Conservation (phyloP, 768 basidiomycete genomes). For the Agaricus blazei region DNA sequence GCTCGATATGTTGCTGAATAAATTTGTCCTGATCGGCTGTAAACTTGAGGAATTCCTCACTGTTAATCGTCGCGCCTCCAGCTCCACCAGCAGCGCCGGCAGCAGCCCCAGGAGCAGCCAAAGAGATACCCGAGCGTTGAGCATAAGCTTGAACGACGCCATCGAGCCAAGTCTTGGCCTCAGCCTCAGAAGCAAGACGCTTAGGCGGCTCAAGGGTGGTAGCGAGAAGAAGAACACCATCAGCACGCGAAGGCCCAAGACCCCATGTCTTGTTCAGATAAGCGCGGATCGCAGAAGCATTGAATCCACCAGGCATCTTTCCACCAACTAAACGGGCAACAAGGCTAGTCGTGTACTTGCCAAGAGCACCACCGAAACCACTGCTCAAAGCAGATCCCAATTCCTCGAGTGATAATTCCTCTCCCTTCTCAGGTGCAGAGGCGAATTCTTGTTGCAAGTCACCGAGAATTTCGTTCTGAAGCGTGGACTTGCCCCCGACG, state of each 20-base stretch:
- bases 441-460: slow-evolving; percentile 94
- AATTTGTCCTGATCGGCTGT: slow-evolving; percentile 90
- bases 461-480: slow-evolving; percentile 98
- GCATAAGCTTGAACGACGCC: slow-evolving; percentile 80
- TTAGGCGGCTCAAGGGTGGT: slow-evolving; percentile 94
- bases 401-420: slow-evolving; percentile 95
- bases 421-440: slow-evolving; percentile 96
- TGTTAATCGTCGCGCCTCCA: slow-evolving; percentile 91
- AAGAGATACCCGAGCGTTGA: slow-evolving; percentile 80
- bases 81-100: slow-evolving; percentile 57
- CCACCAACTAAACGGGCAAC: slow-evolving; percentile 88
- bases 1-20: slow-evolving; percentile 87
- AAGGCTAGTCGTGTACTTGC: slow-evolving; percentile 90
- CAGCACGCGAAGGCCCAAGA: slow-evolving; percentile 84
- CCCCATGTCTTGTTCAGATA: slow-evolving; percentile 94
- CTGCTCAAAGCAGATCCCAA: slow-evolving; percentile 79
- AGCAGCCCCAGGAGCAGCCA: slow-evolving; percentile 63
- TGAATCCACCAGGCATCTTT: slow-evolving; percentile 99
- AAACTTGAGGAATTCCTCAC: slow-evolving; percentile 97
- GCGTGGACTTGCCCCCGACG: slow-evolving; percentile 95
- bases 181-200: slow-evolving; percentile 83
- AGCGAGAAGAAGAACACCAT: slow-evolving; percentile 85
- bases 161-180: slow-evolving; percentile 94
- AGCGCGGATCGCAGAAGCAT: slow-evolving; percentile 82
- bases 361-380: slow-evolving; percentile 81